These are phyloP conservation scores for Cordyceps pruinosa DNA, from an alignment of 2,329 filamentous ascomycete species.

Conservation along the genomic window DNA sequence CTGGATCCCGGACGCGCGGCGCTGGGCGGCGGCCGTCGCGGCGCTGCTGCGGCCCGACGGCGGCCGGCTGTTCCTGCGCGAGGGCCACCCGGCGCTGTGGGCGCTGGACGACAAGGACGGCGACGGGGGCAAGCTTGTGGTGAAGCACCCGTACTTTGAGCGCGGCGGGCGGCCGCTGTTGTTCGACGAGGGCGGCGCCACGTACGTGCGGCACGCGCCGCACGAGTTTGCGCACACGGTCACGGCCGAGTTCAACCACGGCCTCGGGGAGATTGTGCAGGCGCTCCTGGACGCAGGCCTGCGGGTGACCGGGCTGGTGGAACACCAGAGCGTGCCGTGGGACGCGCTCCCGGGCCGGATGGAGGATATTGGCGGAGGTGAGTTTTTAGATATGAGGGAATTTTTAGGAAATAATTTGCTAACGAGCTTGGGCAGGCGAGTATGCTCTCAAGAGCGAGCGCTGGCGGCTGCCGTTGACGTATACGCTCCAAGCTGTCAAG, in stretches of 20 bases:
- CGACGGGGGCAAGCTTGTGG: neutral
- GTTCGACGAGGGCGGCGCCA: conserved; percentile 4
- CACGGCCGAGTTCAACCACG: conserved; percentile 15
- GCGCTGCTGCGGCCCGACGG: conserved; percentile 13
- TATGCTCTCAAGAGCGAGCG: conserved; percentile 10
- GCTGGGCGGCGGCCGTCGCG: conserved; percentile 13
- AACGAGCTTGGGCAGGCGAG: conserved; percentile 10
- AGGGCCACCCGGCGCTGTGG: conserved; percentile 14
- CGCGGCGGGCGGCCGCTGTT: conserved; percentile 5
- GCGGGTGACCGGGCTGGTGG: conserved; percentile 9
- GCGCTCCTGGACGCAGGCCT: conserved; percentile 13
- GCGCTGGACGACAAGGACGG: conserved; percentile 8
- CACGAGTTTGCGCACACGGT: conserved; percentile 7
- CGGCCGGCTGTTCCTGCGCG: conserved; percentile 14
- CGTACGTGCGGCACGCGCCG: conserved; percentile 10
- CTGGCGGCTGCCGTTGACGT: conserved; percentile 13
- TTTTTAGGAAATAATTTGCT: neutral
- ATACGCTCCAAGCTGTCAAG: conserved; percentile 15
- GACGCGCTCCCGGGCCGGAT: conserved; percentile 8
- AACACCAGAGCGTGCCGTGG: conserved; percentile 16
- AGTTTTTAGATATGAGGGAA: neutral
- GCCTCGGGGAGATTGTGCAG: conserved; percentile 15
- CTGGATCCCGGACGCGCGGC: conserved; percentile 13
- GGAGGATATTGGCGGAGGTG: conserved; percentile 11
- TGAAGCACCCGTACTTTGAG: conserved; percentile 16